Conservation (phyloP, 768 basidiomycete species). For the Tricholoma furcatifolium region DNA sequence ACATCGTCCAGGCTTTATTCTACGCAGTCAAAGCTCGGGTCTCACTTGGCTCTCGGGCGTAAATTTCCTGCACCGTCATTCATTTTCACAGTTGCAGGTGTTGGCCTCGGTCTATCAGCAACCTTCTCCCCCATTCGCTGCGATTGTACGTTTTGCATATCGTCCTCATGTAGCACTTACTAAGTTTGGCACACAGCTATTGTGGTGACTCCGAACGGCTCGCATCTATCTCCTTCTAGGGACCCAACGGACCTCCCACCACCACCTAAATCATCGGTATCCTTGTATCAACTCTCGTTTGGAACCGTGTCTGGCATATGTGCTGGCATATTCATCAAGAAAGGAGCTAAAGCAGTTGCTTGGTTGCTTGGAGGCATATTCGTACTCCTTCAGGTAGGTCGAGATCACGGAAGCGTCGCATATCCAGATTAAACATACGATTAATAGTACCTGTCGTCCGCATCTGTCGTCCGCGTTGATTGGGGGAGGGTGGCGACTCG, state of each 20-base stretch:
- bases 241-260: constrained; percentile 34
- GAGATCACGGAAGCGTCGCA: not conserved
- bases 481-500: constrained; percentile 65
- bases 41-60: not conserved
- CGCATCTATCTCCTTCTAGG: not conserved
- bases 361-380: constrained; percentile 90
- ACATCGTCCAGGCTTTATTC: constrained; percentile 9
- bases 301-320: constrained; percentile 89
- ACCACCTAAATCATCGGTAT: constrained; percentile 73
- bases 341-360: constrained; percentile 82
- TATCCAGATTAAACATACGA: not conserved
- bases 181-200: constrained; percentile 1
- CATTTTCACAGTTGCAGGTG: constrained; percentile 34
- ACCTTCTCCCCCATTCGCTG: constrained; percentile 42
- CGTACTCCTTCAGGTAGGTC: constrained; percentile 81
- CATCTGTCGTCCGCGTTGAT: constrained; percentile 73
- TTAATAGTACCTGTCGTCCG: constrained; percentile 73
- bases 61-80: constrained; percentile 13
- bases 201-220: constrained; percentile 7
- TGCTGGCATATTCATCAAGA: constrained; percentile 92
- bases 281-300: constrained; percentile 78
- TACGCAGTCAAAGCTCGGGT: not conserved
- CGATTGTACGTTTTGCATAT: constrained; percentile 42
- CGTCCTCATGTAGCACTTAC: constrained; percentile 5
- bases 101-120: constrained; percentile 44